A percentile compares a stretch with the other conserved stretches of the same genome.
These are phyloP conservation scores for Calonectria honghensis DNA, from an alignment of 2,329 filamentous ascomycete genomes.

Conservation along the genomic window DNA sequence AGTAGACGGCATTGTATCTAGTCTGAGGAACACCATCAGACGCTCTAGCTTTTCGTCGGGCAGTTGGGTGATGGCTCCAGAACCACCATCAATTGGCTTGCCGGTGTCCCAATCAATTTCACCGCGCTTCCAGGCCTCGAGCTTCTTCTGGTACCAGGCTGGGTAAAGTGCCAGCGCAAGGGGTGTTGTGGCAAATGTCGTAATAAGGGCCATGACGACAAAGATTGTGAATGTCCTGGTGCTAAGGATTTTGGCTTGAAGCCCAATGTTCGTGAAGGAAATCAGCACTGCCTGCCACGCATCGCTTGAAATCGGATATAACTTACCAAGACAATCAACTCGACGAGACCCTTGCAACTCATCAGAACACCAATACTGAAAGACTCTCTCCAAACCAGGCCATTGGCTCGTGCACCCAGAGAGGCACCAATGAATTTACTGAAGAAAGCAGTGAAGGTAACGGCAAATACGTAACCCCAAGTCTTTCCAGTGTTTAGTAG, in stretches of 20 bases:
- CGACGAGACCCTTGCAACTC: slow-evolving; percentile 96
- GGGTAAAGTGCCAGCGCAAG: slow-evolving; percentile 84
- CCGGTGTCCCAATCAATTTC: slow-evolving; percentile 87
- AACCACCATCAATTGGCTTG: slow-evolving; percentile 53
- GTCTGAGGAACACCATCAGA: slow-evolving; percentile 24
- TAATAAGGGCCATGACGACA: slow-evolving; percentile 92
- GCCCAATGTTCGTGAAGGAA: slow-evolving; percentile 32
- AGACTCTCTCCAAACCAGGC: slow-evolving; percentile 89
- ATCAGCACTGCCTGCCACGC: neutral
- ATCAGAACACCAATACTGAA: slow-evolving; percentile 91
- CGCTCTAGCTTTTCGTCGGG: slow-evolving; percentile 23
- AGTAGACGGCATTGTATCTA: slow-evolving; percentile 26
- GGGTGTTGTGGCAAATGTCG: slow-evolving; percentile 88
- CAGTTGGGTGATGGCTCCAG: neutral
- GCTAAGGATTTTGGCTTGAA: slow-evolving; percentile 40
- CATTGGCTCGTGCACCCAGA: slow-evolving; percentile 80
- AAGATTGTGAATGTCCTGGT: slow-evolving; percentile 92
- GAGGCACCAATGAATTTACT: slow-evolving; percentile 92
- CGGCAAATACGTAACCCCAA: slow-evolving; percentile 91
- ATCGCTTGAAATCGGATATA: neutral
- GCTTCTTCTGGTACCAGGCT: slow-evolving; percentile 71
- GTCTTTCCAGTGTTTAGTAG: slow-evolving; percentile 86
- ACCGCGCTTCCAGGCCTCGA: slow-evolving; percentile 79
- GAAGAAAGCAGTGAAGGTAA: slow-evolving; percentile 86
- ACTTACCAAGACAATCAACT: slow-evolving; percentile 83